Evolutionary conservation across 768 basidiomycete genomes (phyloP).

Genomic region (Lactifluus pinguis): DNA sequence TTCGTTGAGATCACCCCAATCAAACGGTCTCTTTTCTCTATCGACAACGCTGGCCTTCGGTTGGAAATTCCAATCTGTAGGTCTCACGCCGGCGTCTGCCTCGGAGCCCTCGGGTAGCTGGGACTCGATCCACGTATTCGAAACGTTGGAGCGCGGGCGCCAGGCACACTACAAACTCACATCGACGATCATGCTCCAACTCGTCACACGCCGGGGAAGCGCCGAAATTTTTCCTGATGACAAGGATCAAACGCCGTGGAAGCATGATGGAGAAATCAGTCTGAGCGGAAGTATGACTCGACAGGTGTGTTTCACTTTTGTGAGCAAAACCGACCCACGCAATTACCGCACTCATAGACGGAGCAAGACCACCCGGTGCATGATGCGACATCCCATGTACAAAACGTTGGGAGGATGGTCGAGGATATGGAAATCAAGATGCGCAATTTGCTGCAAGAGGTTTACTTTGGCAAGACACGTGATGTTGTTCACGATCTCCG

Average conservation of each 20-base stretch:
- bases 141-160: slow-evolving; percentile 83
- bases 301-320: slow-evolving; percentile 49
- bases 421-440: slow-evolving; percentile 99
- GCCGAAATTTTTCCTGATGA: slow-evolving; percentile 25
- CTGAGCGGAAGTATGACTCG: slow-evolving; percentile 96
- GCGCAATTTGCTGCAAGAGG: slow-evolving; percentile 89
- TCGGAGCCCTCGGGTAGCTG: slow-evolving; percentile 78
- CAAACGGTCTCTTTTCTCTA: neutral
- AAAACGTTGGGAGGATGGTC: slow-evolving; percentile 90
- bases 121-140: slow-evolving; percentile 99
- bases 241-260: slow-evolving; percentile 34
- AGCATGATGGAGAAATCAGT: slow-evolving; percentile 65
- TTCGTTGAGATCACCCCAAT: no score
- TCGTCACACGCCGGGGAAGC: slow-evolving; percentile 43
- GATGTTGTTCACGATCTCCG: slow-evolving; percentile 91
- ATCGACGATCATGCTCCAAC: slow-evolving; percentile 92
- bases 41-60: neutral
- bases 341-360: slow-evolving; percentile 37
- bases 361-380: slow-evolving; percentile 84
- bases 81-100: slow-evolving; percentile 44
- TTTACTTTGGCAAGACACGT: slow-evolving; percentile 94
- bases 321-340: neutral
- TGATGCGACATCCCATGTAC: slow-evolving; percentile 75
- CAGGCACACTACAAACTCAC: slow-evolving; percentile 96
- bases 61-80: slow-evolving; percentile 28